These are phyloP conservation scores for Ustilago trichophora DNA, from an alignment of 1,284 basidiomycete genomes.

Conservation along the genomic window DNA sequence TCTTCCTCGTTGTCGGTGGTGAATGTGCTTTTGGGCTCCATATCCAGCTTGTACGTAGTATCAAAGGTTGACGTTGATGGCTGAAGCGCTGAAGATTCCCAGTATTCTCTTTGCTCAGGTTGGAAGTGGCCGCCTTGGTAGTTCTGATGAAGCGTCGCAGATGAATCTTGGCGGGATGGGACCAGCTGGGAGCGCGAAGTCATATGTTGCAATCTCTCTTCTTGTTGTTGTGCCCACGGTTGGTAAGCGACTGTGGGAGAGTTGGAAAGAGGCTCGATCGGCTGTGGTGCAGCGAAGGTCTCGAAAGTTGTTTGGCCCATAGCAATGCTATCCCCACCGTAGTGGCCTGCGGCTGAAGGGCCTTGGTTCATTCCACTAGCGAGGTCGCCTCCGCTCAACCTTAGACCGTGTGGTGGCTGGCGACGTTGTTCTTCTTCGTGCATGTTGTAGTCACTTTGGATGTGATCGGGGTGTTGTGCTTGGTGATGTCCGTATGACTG, in stretches of 20 bases:
- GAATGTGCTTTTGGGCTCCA: conserved; percentile 1
- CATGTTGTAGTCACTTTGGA: background rate
- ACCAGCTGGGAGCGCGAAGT: conserved; percentile 12
- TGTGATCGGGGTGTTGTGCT: no score
- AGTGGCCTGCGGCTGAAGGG: background rate
- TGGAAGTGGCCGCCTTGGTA: background rate
- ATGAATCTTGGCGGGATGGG: conserved; percentile 1
- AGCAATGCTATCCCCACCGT: conserved; percentile 7
- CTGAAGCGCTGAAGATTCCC: conserved; percentile 18
- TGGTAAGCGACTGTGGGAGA: conserved; percentile 20
- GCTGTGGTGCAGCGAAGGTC: conserved; percentile 9
- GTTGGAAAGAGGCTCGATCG: conserved; percentile 19
- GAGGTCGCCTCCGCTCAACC: conserved; percentile 4
- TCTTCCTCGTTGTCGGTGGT: conserved; percentile 1
- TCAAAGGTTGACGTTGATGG: conserved; percentile 7
- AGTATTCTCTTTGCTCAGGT: conserved; percentile 9
- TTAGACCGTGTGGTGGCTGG: background rate
- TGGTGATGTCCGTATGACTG: background rate
- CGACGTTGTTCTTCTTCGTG: background rate
- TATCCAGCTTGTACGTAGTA: conserved; percentile 1
- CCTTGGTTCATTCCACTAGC: background rate
- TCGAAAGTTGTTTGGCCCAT: conserved; percentile 24
- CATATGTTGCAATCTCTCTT: conserved; percentile 1
- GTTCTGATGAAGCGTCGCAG: background rate
- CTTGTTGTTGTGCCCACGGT: conserved; percentile 14